A percentile compares a stretch with the other conserved stretches of the same genome.
phyloP scores from a whole-genome alignment of 352 stramenopile species.

The Globisporangium alternatum region DNA sequence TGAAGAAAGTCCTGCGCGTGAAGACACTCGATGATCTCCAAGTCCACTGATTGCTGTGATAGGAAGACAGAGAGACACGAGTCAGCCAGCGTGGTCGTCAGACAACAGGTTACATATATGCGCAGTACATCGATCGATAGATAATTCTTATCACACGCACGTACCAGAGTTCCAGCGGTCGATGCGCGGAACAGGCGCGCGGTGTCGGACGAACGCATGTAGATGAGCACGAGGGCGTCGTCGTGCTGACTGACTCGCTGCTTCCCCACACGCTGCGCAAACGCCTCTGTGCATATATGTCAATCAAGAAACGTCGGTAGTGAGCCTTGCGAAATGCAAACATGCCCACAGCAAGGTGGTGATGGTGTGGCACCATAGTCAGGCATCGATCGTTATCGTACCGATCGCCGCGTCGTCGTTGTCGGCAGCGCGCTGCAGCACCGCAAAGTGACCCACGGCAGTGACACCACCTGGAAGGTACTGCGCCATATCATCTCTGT shows the following conservation, averaged over 20 bases:
- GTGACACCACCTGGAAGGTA: constrained; percentile 12
- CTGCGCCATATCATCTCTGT: constrained; percentile 2
- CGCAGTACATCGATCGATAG: too few species aligned
- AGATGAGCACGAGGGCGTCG: constrained; percentile 21
- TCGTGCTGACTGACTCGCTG: neutral
- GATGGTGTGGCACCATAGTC: too few species aligned
- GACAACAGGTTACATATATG: too few species aligned
- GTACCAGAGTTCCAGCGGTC: neutral
- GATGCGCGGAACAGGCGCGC: constrained; percentile 15
- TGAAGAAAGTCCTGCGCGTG: constrained; percentile 51
- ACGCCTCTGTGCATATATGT: neutral
- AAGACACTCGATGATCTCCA: constrained; percentile 38
- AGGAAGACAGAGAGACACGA: neutral
- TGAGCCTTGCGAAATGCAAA: neutral
- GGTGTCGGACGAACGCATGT: constrained; percentile 19
- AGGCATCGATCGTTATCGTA: neutral
- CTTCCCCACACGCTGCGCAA: constrained; percentile 5
- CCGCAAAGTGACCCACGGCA: constrained; percentile 9
- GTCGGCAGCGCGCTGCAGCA: constrained; percentile 11
- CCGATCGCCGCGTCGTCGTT: neutral
- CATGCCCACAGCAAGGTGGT: neutral
- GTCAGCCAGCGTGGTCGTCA: neutral
- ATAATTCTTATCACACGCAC: neutral
- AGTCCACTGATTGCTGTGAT: constrained; percentile 11
- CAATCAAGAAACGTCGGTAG: too few species aligned